These are phyloP conservation scores for Sphaerulina vaccinii DNA, from an alignment of 2,329 filamentous ascomycete genomes.

Conservation along the genomic window DNA sequence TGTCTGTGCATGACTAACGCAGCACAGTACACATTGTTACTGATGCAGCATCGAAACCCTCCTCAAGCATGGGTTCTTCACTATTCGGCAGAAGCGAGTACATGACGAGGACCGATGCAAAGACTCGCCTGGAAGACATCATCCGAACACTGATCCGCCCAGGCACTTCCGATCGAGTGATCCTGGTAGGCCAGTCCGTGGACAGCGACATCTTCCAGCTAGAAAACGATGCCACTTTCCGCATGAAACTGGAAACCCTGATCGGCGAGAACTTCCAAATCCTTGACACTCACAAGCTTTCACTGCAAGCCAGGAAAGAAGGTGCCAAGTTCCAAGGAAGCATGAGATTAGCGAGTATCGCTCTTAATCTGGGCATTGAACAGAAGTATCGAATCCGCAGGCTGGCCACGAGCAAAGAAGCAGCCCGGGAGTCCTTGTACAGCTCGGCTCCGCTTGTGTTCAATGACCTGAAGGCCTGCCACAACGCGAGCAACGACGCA, in stretches of 20 bases:
- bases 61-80: neutral
- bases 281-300: slow-evolving; percentile 7
- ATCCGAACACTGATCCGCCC: neutral
- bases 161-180: neutral
- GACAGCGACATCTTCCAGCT: neutral
- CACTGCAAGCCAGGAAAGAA: neutral
- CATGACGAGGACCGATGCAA: neutral
- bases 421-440: neutral
- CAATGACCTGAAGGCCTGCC: neutral
- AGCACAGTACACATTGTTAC: slow-evolving; percentile 10
- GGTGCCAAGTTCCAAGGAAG: neutral
- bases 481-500: slow-evolving; percentile 18
- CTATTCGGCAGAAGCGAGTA: slow-evolving; percentile 3
- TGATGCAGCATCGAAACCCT: neutral
- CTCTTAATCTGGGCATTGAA: slow-evolving; percentile 9
- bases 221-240: neutral
- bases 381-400: slow-evolving; percentile 1
- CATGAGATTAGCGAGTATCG: slow-evolving; percentile 3
- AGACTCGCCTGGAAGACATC: neutral
- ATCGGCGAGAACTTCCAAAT: neutral
- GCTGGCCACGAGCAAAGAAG: neutral
- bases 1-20: neutral
- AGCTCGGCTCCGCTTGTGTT: neutral
- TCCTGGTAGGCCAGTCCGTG: slow-evolving; percentile 9
- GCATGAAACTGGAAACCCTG: neutral